Evolutionary conservation across 106 monocot species (phyloP).

Genomic region (Apostasia ramifera): DNA sequence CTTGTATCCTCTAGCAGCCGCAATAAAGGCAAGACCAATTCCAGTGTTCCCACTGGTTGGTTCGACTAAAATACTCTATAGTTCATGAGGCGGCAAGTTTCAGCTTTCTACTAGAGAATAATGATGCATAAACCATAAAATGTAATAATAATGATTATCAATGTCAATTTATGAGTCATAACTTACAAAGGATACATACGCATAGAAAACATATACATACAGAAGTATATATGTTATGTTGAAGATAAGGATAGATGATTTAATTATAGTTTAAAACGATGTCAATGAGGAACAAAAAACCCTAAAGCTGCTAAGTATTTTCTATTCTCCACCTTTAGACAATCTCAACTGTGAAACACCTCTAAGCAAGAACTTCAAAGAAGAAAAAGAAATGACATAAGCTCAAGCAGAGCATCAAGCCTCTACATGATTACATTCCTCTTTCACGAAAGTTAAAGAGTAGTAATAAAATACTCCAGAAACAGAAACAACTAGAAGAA

Average conservation of each 20-base stretch:
- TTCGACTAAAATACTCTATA: conserved; percentile 82
- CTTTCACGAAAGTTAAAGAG: not conserved
- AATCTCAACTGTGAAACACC: not conserved
- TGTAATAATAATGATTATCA: no score
- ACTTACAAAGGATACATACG: no score
- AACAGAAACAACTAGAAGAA: not conserved
- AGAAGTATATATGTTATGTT: no score
- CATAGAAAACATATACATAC: no score
- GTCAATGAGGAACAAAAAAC: no score
- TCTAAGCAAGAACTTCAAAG: not conserved
- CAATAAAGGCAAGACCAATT: conserved; percentile 96
- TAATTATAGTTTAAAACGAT: no score
- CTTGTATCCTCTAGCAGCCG: conserved; percentile 93
- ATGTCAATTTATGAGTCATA: no score
- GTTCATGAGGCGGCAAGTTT: conserved; percentile 1
- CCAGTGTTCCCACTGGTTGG: conserved; percentile 97
- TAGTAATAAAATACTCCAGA: not conserved
- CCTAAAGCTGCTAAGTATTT: no score
- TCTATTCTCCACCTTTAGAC: no score
- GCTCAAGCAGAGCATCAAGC: not conserved
- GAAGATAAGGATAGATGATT: no score
- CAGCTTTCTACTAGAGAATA: conserved; percentile 1
- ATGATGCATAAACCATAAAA: not conserved
- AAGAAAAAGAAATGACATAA: not conserved
- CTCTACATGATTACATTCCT: no score